Percentiles rank a stretch among this genome's conserved stretches.
Conservation (phyloP, 73 alveolate species). For the Paramecium biaurelia region DNA sequence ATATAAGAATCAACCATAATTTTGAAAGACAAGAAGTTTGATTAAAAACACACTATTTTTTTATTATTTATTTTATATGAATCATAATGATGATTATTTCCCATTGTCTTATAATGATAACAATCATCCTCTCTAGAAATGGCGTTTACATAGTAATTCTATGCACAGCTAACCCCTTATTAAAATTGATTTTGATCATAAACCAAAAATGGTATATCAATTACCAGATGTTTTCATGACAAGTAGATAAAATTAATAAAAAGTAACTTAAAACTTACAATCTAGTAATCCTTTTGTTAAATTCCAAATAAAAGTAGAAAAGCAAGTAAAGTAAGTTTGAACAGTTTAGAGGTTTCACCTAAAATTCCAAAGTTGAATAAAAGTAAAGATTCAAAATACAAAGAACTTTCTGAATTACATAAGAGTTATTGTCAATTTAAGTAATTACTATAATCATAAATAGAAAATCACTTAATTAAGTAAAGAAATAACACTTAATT, state of each 20-base stretch:
- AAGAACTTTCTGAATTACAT: neutral
- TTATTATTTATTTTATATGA: neutral
- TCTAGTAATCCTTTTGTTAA: neutral
- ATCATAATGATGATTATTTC: neutral
- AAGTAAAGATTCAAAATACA: neutral
- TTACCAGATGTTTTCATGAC: slow-evolving; percentile 1
- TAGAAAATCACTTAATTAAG: neutral
- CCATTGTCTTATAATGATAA: neutral
- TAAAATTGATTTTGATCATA: neutral
- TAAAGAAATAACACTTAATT: neutral
- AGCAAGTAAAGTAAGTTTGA: neutral
- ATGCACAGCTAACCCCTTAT: neutral
- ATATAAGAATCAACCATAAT: neutral
- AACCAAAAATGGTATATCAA: neutral
- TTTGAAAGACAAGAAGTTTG: neutral
- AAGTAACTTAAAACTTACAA: neutral
- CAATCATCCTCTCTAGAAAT: neutral
- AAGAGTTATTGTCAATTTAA: neutral
- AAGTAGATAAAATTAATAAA: neutral
- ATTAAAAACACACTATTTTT: neutral
- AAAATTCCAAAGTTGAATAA: neutral
- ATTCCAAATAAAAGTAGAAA: neutral
- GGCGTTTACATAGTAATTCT: neutral
- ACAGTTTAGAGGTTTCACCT: neutral
- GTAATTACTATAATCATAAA: neutral